Evolutionary conservation across 2,329 filamentous ascomycete species (phyloP).

Genomic region (Colletotrichum camelliae): DNA sequence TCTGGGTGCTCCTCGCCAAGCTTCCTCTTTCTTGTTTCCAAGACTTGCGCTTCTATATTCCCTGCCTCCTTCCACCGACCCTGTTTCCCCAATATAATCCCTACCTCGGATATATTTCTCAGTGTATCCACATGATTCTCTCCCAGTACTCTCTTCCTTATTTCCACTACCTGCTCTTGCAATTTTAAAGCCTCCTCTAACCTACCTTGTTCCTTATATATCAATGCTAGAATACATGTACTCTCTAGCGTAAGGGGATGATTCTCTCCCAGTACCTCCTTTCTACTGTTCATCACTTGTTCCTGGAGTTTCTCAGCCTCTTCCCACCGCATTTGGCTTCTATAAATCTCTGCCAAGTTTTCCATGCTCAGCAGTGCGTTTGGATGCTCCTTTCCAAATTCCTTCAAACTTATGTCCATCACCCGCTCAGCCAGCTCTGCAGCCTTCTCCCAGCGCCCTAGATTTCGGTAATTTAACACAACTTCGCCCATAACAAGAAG

Average conservation of each 20-base stretch:
- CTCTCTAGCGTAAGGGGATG: rapidly evolving
- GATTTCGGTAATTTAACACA: rapidly evolving
- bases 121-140: background rate
- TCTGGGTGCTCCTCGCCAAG: background rate
- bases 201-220: background rate
- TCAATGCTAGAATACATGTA: rapidly evolving
- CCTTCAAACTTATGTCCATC: background rate
- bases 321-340: background rate
- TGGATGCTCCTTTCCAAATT: background rate
- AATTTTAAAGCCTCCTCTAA: background rate
- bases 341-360: background rate
- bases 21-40: background rate
- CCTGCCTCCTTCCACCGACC: background rate
- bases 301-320: background rate
- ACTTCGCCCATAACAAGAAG: background rate
- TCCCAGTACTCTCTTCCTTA: background rate
- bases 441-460: background rate
- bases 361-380: background rate
- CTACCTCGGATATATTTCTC: background rate
- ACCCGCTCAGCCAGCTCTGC: background rate
- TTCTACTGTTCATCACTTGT: background rate
- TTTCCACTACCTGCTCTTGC: background rate
- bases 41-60: background rate
- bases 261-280: background rate
- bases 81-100: rapidly evolving